Conservation (phyloP, 176 grass and related monocot genomes). For the Guadua angustifolia region DNA sequence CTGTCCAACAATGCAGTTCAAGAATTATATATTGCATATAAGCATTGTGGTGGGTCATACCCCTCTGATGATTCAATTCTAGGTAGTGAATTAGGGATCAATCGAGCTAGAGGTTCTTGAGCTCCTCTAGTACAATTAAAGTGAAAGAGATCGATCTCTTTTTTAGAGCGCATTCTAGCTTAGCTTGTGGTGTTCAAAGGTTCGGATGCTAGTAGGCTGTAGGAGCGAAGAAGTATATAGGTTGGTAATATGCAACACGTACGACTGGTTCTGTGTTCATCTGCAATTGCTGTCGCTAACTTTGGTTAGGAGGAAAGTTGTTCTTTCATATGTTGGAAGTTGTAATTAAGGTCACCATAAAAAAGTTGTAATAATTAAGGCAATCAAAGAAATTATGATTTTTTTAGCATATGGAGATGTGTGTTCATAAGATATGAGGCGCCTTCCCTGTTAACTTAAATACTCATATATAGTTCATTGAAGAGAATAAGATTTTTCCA, state of each 20-base stretch:
- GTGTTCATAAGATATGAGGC: background rate
- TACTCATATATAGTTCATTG: background rate
- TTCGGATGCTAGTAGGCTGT: conserved; percentile 18
- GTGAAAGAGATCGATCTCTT: conserved; percentile 38
- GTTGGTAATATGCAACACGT: background rate
- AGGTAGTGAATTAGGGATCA: background rate
- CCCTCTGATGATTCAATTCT: conserved; percentile 24
- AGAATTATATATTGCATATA: conserved; percentile 31
- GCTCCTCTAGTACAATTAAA: conserved; percentile 4
- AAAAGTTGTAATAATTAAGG: background rate
- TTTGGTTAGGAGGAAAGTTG: conserved; percentile 42
- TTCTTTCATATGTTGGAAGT: background rate
- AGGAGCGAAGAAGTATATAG: background rate
- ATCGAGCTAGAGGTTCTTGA: conserved; percentile 11
- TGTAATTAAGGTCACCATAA: background rate
- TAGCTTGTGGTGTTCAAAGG: conserved; percentile 25
- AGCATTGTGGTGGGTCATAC: conserved; percentile 30
- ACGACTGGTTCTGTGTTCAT: conserved; percentile 29
- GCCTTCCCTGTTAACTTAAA: background rate
- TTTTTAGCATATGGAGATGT: background rate
- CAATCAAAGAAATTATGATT: background rate
- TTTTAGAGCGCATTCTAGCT: conserved; percentile 20
- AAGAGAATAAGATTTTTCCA: background rate
- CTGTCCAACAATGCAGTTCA: conserved; percentile 35
- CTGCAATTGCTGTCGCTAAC: background rate